Conservation (phyloP, 805 yeast genomes). For the Yamadazyma paraphyllophila region DNA sequence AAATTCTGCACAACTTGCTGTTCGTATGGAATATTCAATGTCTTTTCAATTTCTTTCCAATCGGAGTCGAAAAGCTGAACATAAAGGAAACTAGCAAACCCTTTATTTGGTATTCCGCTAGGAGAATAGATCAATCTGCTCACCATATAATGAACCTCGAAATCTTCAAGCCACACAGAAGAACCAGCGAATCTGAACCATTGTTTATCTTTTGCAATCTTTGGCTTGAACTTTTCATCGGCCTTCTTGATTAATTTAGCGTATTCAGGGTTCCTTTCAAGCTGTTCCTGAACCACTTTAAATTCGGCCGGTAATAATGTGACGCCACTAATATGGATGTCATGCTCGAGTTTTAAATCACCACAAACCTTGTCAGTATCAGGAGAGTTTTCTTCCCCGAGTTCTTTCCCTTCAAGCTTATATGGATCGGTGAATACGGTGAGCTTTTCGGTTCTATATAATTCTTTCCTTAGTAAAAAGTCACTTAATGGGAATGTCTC, state of each 20-base stretch:
- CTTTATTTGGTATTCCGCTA: constrained; percentile 22
- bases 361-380: constrained; percentile 16
- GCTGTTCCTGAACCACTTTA: constrained; percentile 11
- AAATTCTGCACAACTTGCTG: constrained; percentile 13
- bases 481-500: constrained; percentile 12
- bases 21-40: constrained; percentile 22
- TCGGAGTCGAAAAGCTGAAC: constrained; percentile 20
- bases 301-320: constrained; percentile 18
- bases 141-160: constrained; percentile 29
- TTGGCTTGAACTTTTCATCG: constrained; percentile 17
- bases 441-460: constrained; percentile 8
- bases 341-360: constrained; percentile 12
- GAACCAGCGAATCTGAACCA: constrained; percentile 36
- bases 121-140: constrained; percentile 28
- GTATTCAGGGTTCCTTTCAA: constrained; percentile 11
- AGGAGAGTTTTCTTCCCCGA: constrained; percentile 9
- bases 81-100: constrained; percentile 24
- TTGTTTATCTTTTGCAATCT: constrained; percentile 20
- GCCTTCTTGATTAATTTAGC: constrained; percentile 17
- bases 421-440: constrained; percentile 20
- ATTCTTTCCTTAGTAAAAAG: constrained; percentile 6
- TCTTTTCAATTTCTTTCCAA: constrained; percentile 21
- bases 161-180: constrained; percentile 31
- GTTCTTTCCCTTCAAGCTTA: neutral
- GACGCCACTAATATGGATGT: constrained; percentile 16